Base-by-base conservation (phyloP, 2,329 filamentous ascomycete species). In the Pezicula rhizophila region DNA sequence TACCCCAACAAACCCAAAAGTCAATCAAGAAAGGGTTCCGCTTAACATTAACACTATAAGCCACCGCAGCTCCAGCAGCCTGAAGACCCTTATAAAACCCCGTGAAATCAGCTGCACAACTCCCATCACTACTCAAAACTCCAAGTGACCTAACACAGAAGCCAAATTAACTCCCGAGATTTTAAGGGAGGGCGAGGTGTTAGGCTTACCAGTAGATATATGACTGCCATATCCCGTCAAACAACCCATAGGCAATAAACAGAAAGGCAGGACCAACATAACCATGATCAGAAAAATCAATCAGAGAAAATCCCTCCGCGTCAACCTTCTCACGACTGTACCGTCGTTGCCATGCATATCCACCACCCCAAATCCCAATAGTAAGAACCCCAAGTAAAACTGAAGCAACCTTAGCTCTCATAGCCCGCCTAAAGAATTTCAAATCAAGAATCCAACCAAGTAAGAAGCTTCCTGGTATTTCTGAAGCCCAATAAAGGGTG, bases 51-150 rank as follows among this genome's bases (percentile, higher is more conserved):
- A 91, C 66, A 20, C 80, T 77, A 79, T 79, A 86, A 57, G 78
- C 84, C 60, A 89, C 78, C 50, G 86, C 88, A 3, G 83, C 82
- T 58, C 88, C 89, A 12, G 86, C 87, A n/a, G 87, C 90, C 66
- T 95, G 89, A 56, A 95, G 85, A 42, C 84, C 84, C 73, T 92
- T 92, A 77, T 91, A 92, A 72, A 87, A 89, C 52, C 87, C 90
- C 31, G 88, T 85, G 61, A 91, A 85, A 73, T 95, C 95, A 70
- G 90, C 90, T 31, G 90, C 79, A 68, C 89, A 92, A 66, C 90
- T 87, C 51, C 86, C 81, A 56, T 91, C 93, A 77, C 96, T 96
- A 62, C 87, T 89, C 38, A 96, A 75, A 8, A 89, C 80, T 42
- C 90, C 91, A 85, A 96, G 95, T 72, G 85, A 89, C 84, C 83